phyloP scores from a whole-genome alignment of 2,329 filamentous ascomycete genomes.

The Phialophora chinensis region DNA sequence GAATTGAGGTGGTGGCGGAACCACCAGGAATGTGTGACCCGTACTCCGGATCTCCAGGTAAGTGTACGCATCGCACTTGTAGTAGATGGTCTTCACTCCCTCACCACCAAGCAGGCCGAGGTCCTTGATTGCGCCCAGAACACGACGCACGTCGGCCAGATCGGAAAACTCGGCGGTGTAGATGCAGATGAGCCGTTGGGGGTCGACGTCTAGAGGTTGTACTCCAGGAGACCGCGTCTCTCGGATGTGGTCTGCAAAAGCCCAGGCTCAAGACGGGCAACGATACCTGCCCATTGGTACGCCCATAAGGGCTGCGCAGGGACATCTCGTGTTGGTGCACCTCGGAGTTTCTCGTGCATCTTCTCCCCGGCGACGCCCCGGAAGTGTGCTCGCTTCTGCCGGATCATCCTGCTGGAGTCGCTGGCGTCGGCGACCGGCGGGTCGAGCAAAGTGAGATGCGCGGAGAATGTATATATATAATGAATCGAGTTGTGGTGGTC shows the following conservation, averaged over 20 bases:
- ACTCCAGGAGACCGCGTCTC: too few species aligned
- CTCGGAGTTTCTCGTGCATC: conserved; percentile 29
- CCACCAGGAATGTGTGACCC: too few species aligned
- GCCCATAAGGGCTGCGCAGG: too few species aligned
- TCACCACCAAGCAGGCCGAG: conserved; percentile 61
- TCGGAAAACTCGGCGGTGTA: conserved; percentile 80
- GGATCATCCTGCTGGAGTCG: conserved; percentile 71
- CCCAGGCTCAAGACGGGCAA: too few species aligned
- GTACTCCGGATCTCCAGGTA: conserved; percentile 62
- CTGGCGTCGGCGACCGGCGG: conserved; percentile 71
- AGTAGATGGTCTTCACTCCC: conserved; percentile 64
- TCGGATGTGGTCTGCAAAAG: too few species aligned
- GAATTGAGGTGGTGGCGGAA: too few species aligned
- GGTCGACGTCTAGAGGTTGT: conserved; percentile 33
- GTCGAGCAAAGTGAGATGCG: too few species aligned
- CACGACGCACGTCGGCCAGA: conserved; percentile 69
- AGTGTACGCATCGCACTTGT: conserved; percentile 77
- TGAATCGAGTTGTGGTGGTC: too few species aligned
- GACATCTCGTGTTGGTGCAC: too few species aligned
- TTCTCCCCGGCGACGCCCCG: conserved; percentile 28
- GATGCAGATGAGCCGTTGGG: conserved; percentile 69
- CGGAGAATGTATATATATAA: too few species aligned
- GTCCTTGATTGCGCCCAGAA: conserved; percentile 67
- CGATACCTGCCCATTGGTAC: too few species aligned
- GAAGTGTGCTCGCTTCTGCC: conserved; percentile 30